Evolutionary conservation across 192 early-diverging fungal species (phyloP).

Genomic region (Coemansia erecta): DNA sequence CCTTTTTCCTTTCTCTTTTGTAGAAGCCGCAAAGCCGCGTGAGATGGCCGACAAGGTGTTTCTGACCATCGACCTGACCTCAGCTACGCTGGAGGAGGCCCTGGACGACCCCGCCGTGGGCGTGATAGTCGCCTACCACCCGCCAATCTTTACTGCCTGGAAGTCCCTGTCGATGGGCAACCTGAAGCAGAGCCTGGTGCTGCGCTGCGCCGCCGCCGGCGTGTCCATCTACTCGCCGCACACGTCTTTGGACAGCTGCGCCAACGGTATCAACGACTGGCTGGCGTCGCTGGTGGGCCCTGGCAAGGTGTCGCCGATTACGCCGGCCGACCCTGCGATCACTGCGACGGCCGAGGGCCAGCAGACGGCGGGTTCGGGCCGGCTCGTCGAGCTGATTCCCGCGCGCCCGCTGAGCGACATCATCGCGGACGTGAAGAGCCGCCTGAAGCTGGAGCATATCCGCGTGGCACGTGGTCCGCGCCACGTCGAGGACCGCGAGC

Average conservation of each 20-base stretch:
- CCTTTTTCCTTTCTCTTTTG: constrained; percentile 7
- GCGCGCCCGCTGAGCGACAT: constrained; percentile 25
- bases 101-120: constrained; percentile 72
- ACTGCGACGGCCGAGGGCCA: constrained; percentile 22
- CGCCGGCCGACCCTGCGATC: constrained; percentile 17
- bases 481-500: constrained; percentile 36
- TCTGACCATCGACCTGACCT: constrained; percentile 89
- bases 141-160: constrained; percentile 82
- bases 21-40: constrained; percentile 80
- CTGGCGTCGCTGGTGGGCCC: constrained; percentile 59
- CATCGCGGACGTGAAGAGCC: constrained; percentile 32
- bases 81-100: constrained; percentile 73
- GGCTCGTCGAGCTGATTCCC: constrained; percentile 24
- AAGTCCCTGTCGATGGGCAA: constrained; percentile 76
- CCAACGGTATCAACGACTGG: constrained; percentile 89
- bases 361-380: constrained; percentile 36
- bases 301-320: constrained; percentile 40
- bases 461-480: constrained; percentile 67
- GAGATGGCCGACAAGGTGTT: constrained; percentile 70
- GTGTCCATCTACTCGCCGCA: constrained; percentile 90
- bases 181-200: constrained; percentile 75
- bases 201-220: constrained; percentile 79
- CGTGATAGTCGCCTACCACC: constrained; percentile 91
- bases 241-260: constrained; percentile 80
- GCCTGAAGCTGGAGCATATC: constrained; percentile 66